Evolutionary conservation across 2,329 filamentous ascomycete species (phyloP).

Genomic region (Davidsoniella neocaledoniae): DNA sequence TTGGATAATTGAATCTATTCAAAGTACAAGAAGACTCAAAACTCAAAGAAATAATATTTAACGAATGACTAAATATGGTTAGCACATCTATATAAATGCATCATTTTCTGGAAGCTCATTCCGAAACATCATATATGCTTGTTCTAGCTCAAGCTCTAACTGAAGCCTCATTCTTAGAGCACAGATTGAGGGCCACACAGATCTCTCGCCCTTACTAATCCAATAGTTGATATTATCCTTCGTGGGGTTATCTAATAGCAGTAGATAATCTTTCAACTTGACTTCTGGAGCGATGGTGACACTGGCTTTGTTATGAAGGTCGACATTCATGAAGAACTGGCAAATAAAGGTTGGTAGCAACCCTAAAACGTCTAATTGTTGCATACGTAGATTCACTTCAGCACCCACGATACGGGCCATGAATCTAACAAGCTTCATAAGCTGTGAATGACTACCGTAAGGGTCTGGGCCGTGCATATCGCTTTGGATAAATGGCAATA

Average conservation of each 20-base stretch:
- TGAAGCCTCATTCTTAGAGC: constrained; percentile 68
- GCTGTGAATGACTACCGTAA: constrained; percentile 40
- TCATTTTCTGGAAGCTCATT: constrained; percentile 20
- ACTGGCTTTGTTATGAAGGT: constrained; percentile 40
- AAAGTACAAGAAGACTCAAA: no score
- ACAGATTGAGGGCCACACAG: constrained; percentile 78
- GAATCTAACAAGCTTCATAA: constrained; percentile 39
- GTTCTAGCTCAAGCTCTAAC: constrained; percentile 75
- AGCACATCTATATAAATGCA: constrained; percentile 9
- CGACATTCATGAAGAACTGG: constrained; percentile 68
- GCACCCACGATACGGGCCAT: constrained; percentile 52
- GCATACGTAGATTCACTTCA: constrained; percentile 64
- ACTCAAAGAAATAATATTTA: no score
- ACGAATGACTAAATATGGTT: background rate
- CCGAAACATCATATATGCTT: constrained; percentile 65
- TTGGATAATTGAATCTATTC: no score
- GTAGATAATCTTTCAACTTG: constrained; percentile 52
- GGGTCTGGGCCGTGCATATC: constrained; percentile 62
- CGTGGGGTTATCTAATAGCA: constrained; percentile 70
- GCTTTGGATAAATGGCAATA: constrained; percentile 69
- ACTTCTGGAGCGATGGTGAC: constrained; percentile 74
- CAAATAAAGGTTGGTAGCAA: constrained; percentile 53
- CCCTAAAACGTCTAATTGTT: constrained; percentile 63
- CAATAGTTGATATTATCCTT: constrained; percentile 62
- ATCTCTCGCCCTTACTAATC: constrained; percentile 69